Evolutionary conservation across 768 basidiomycete species (phyloP), one percentile per base, ranked within the genome.

Genomic region (Tricholoma matsutake): DNA sequence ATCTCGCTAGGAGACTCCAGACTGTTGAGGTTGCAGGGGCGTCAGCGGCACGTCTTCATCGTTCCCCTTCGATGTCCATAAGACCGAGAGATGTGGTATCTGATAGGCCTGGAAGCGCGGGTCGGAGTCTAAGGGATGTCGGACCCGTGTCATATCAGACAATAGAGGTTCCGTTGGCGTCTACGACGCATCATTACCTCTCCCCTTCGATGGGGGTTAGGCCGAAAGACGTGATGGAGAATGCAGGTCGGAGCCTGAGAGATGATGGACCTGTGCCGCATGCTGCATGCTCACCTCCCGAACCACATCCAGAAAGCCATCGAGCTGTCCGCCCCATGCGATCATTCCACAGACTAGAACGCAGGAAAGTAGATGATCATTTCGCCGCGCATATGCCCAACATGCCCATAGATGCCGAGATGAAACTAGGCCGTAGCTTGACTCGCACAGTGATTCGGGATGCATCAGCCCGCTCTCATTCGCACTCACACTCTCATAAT

Each of bases 291-390:
- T 51, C 59, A 39, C 60, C 61, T 7, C 51, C 53, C 14, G 54
- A 53, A 8, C 58, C 67, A 4, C 47, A 22, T 5, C 28, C 47
- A 10, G 35, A 56, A 6, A 56, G 62, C 10, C 56, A 59, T 55
- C 65, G 69, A n/a, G 61, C 70, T 58, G 64, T 89, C 29, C 81
- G 81, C 18, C 73, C 80, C 20, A 76, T 75, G 79, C 81, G 85
- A 16, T 90, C 89, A 7, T 87, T 91, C 75, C 87, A 85, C 66
- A 83, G 79, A 34, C 70, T 78, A 9, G 72, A 79, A 51, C 67
- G 72, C 51, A 71, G 75, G 34, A 61, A 73, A 14, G 58, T 67
- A 1, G 80, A 81, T 7, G 72, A 72, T 34, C 63, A 69, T 60
- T 66, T 62, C 39, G 59, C 70, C n/a, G 68, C 69, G 20, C 73